Evolutionary conservation across 805 yeast species (phyloP).

Genomic region (Brettanomyces custersianus): DNA sequence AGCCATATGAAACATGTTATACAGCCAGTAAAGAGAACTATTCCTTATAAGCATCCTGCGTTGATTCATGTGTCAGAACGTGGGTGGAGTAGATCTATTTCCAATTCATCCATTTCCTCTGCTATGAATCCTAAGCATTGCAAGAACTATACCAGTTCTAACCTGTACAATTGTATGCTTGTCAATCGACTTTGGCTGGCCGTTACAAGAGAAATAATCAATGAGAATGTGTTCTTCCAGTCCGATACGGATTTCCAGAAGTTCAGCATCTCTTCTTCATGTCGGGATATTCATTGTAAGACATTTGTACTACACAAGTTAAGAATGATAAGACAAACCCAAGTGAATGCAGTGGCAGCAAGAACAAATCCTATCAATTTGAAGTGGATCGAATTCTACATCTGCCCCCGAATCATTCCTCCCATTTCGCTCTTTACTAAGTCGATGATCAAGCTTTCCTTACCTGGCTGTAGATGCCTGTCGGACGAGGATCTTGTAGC

Average conservation of each 20-base stretch:
- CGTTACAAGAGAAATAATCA: constrained; percentile 45
- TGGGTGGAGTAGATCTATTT: constrained; percentile 23
- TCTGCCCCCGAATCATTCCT: constrained; percentile 69
- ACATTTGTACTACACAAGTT: constrained; percentile 62
- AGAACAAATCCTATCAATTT: constrained; percentile 37
- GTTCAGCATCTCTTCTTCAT: constrained; percentile 7
- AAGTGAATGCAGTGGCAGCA: constrained; percentile 39
- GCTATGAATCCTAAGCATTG: constrained; percentile 2
- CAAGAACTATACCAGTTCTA: constrained; percentile 10
- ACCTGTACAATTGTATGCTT: constrained; percentile 50
- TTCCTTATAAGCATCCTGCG: constrained; percentile 63
- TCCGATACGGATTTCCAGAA: constrained; percentile 30
- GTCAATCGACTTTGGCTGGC: constrained; percentile 64
- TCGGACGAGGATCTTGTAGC: constrained; percentile 49
- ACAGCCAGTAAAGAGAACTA: too few species aligned
- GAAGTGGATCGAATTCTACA: constrained; percentile 69
- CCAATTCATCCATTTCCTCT: constrained; percentile 8
- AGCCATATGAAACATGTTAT: too few species aligned
- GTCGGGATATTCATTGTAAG: constrained; percentile 6
- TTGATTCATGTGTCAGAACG: constrained; percentile 36
- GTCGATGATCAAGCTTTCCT: constrained; percentile 36
- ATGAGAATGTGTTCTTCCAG: constrained; percentile 47
- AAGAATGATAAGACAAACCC: constrained; percentile 38
- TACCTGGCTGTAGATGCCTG: constrained; percentile 65
- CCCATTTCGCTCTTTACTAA: constrained; percentile 34